These are phyloP conservation scores for Beta macrorhiza DNA, from an alignment of 179 eudicot species.

Conservation along the genomic window DNA sequence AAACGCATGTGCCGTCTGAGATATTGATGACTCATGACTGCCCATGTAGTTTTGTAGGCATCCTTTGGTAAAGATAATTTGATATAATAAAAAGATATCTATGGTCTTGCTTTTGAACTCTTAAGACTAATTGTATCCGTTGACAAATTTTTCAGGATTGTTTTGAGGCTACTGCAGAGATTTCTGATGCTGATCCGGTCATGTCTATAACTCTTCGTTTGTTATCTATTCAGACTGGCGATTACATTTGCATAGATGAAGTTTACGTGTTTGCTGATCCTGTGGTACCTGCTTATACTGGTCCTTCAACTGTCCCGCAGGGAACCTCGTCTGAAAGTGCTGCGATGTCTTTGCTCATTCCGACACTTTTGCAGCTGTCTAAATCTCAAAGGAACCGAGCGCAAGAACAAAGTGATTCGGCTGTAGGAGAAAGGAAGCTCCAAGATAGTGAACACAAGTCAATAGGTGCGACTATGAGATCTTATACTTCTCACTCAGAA, in stretches of 20 bases:
- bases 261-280: conserved; percentile 80
- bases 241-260: conserved; percentile 60
- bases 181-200: conserved; percentile 82
- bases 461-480: conserved; percentile 19
- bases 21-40: not conserved
- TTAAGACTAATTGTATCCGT: conserved; percentile 9
- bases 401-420: conserved; percentile 36
- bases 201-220: conserved; percentile 67
- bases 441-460: conserved; percentile 29
- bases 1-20: not conserved
- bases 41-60: not conserved
- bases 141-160: conserved; percentile 47
- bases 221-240: conserved; percentile 70
- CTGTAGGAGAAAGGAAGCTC: conserved; percentile 19
- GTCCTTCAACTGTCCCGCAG: conserved; percentile 32
- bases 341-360: conserved; percentile 83
- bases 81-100: not conserved
- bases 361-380: conserved; percentile 79
- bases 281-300: conserved; percentile 44
- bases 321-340: conserved; percentile 54
- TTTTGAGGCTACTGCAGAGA: conserved; percentile 94
- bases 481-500: conserved; percentile 24
- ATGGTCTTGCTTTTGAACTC: not conserved
- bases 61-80: not conserved
- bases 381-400: conserved; percentile 45